Percentiles rank a stretch among this genome's conserved stretches.
These are phyloP conservation scores for Aspergillus udagawae DNA, from an alignment of 2,329 filamentous ascomycete species.

Conservation along the genomic window DNA sequence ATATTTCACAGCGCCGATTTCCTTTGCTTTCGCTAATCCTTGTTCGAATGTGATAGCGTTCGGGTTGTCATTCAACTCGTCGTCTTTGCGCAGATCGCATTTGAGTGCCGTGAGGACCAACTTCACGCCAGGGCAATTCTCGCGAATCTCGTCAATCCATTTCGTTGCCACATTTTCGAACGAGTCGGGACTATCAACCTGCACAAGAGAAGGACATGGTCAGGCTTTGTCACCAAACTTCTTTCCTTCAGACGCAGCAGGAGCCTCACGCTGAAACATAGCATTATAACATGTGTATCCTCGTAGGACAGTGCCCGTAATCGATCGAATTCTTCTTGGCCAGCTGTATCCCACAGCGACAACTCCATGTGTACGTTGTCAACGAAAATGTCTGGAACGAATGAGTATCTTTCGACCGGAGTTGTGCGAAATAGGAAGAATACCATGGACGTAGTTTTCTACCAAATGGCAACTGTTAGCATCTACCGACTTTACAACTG, in stretches of 20 bases:
- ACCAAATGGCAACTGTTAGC: constrained; percentile 26
- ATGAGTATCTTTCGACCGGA: constrained; percentile 16
- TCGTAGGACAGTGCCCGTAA: constrained; percentile 93
- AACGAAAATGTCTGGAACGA: constrained; percentile 80
- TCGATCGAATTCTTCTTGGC: constrained; percentile 98
- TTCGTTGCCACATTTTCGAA: constrained; percentile 98
- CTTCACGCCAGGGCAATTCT: constrained; percentile 94
- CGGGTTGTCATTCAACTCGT: constrained; percentile 65
- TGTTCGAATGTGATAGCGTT: constrained; percentile 77
- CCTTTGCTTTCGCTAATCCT: constrained; percentile 83
- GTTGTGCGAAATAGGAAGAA: constrained; percentile 22
- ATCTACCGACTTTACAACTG: constrained; percentile 6
- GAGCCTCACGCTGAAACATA: constrained; percentile 76
- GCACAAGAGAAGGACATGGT: constrained; percentile 7
- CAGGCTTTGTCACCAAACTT: not conserved
- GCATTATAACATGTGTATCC: constrained; percentile 97
- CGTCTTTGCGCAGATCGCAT: constrained; percentile 86
- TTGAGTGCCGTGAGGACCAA: constrained; percentile 94
- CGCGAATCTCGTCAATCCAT: constrained; percentile 96
- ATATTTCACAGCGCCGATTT: constrained; percentile 89
- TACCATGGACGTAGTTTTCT: constrained; percentile 98
- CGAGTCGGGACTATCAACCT: constrained; percentile 89
- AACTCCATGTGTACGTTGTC: constrained; percentile 96
- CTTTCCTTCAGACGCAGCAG: not conserved
- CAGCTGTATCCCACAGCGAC: constrained; percentile 96